A percentile compares a stretch with the other conserved stretches of the same genome.
Conservation (phyloP, 176 grass and related monocot genomes). For the Carex cristatella region DNA sequence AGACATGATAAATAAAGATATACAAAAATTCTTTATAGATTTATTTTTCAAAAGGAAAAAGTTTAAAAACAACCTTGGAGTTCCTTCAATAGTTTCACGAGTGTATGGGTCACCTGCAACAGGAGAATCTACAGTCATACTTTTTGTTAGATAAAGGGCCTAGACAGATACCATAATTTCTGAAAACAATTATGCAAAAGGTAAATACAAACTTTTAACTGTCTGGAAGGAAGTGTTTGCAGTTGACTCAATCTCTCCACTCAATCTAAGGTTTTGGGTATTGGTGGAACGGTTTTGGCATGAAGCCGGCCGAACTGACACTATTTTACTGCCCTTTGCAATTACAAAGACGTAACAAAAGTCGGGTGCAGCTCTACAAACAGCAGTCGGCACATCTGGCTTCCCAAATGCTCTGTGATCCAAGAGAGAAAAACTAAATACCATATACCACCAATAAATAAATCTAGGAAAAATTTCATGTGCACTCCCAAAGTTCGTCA, state of each 20-base stretch:
- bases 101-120: slow-evolving; percentile 42
- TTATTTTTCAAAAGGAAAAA: not conserved
- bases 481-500: not conserved
- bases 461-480: not conserved
- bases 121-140: slow-evolving; percentile 1
- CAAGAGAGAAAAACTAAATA: slow-evolving; percentile 2
- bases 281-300: slow-evolving; percentile 22
- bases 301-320: slow-evolving; percentile 50
- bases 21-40: not conserved
- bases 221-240: slow-evolving; percentile 22
- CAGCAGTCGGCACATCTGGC: slow-evolving; percentile 55
- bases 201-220: slow-evolving; percentile 40
- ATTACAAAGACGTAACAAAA: slow-evolving; percentile 73
- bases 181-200: not conserved
- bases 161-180: not conserved
- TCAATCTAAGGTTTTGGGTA: slow-evolving; percentile 24
- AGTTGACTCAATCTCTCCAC: slow-evolving; percentile 10
- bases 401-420: slow-evolving; percentile 54
- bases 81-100: not conserved
- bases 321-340: slow-evolving; percentile 68
- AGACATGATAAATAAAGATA: not conserved
- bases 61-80: not conserved
- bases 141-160: not conserved
- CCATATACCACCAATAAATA: not conserved
- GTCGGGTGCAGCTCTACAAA: slow-evolving; percentile 47